Percentiles rank a stretch among this genome's conserved stretches.
These are phyloP conservation scores for Starmerella sirachaensis DNA, from an alignment of 805 yeast genomes.

Conservation along the genomic window DNA sequence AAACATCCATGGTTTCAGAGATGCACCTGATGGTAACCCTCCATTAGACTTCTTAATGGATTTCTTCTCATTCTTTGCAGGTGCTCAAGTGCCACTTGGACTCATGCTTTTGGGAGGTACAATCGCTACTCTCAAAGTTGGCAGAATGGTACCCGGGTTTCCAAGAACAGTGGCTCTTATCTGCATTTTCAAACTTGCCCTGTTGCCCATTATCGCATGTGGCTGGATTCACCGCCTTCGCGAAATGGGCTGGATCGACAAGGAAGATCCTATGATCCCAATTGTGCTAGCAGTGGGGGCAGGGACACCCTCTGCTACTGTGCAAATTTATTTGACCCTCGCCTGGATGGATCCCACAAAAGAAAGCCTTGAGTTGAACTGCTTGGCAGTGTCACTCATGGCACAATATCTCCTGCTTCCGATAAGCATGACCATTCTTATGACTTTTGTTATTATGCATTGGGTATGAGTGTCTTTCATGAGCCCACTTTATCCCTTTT, in stretches of 20 bases:
- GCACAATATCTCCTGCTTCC: constrained; percentile 60
- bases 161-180: constrained; percentile 47
- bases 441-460: constrained; percentile 46
- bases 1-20: constrained; percentile 37
- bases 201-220: constrained; percentile 72
- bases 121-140: constrained; percentile 58
- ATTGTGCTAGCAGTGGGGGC: constrained; percentile 64
- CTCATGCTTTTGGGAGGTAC: constrained; percentile 76
- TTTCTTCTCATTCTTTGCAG: constrained; percentile 64
- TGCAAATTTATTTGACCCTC: constrained; percentile 79
- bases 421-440: constrained; percentile 60
- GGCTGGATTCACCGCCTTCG: constrained; percentile 52
- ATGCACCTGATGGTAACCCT: constrained; percentile 78
- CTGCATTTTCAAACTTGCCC: constrained; percentile 44
- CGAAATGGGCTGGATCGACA: constrained; percentile 50
- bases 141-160: constrained; percentile 53
- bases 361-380: constrained; percentile 54
- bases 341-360: constrained; percentile 44
- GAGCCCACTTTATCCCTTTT: no score
- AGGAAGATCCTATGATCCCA: constrained; percentile 45
- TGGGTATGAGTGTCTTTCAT: constrained; percentile 20
- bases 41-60: constrained; percentile 80
- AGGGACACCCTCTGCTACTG: constrained; percentile 79
- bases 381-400: constrained; percentile 64
- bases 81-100: constrained; percentile 83